Base-by-base conservation (phyloP, 352 stramenopile species). In the Pythium myriotylum region DNA sequence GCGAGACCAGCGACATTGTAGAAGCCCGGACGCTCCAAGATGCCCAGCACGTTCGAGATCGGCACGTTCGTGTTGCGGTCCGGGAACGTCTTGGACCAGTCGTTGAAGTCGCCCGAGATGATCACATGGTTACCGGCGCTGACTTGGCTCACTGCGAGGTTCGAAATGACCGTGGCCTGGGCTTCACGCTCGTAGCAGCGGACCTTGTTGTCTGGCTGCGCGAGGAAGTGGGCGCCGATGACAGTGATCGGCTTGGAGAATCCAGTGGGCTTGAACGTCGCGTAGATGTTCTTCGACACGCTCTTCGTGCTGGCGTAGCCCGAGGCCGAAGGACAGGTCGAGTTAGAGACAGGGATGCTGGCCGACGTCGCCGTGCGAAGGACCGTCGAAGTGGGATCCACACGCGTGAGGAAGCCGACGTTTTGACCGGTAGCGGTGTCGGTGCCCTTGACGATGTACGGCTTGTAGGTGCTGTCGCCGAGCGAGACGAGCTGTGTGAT, bases 391-490 rank as follows among this genome's bases (percentile, higher is more conserved):
- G 73, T 54, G 1, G 82, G 82, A 27, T 91, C 82, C 12, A 91
- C 65, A 16, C 82, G 82, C 22, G 79, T 89, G 24, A 91, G 57
- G 24, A 91, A 62, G 14, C 67, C 82, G 16, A 76, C 68, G 71
- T 91, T 89, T 59, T 91, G 82, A 14, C 77, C 73, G n/a, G 82
- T 91, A 2, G 76, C 55, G 8, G 82, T 87, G 66, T 91, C 82
- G 0, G 68, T 74, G 37, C 82, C 82, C 33, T 54, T 68, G 26
- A 89, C 62, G 24, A 91, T 37, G 60, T 89, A 91, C 51, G 76
- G 81, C 53, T 80, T 80, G 74, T 88, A 87, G 9, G 70, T 84
- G 47, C 48, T 62, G 41, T 87, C 81, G 10, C 76, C 78, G 10
- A 88, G 68, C 8, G 65, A 56, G 54, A 47, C 20, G 19, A 89